Evolutionary conservation across 1,284 basidiomycete genomes (phyloP), one percentile per base, ranked within the genome.

Genomic region (Prillingera fragicola): DNA sequence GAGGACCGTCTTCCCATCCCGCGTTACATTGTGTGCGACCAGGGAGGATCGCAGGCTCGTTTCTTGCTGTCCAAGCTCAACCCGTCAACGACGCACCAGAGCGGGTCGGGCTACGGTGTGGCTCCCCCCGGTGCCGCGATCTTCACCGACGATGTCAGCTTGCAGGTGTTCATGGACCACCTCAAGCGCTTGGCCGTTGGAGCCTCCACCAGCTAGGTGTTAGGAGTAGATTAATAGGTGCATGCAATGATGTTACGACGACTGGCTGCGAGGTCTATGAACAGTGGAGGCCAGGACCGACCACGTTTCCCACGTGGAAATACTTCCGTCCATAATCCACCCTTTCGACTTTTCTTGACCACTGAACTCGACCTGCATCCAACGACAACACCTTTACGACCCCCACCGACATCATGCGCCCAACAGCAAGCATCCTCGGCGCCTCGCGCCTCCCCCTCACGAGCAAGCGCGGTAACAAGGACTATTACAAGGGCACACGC

Each of bases 71-170:
- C 84, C 43, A 98, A 98, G 73, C 77, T 99, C 39, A 99, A 98
- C 72, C 95, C 95, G 3, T 92, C 88, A 44, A 98, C 94, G 41
- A 98, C 94, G 41, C 94, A 98, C 71, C 92, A 95, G 83, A 84
- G 84, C 18, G 81, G 83, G 35, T 82, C 79, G 46, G 64, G 63
- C 28, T 90, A 92, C 80, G 88, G 88, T 19, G 78, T 80, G 2
- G 78, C 80, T 25, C 79, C 78, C 33, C 70, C 78, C 1, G 94
- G 92, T 4, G 86, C 89, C 67, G 90, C 91, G 14, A 97, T 98
- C 74, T 96, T 97, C 70, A 99, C 95, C 42, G 95, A 98, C 72
- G 95, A 99, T 72, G 94, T 98, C 50, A 92, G 87, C 68, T 78
- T 94, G 73, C 89, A 92, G 69, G 87, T 94, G 47, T 94, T 95